Conservation (phyloP, 495 filamentous ascomycete genomes). For the Daldinia bambusicola region DNA sequence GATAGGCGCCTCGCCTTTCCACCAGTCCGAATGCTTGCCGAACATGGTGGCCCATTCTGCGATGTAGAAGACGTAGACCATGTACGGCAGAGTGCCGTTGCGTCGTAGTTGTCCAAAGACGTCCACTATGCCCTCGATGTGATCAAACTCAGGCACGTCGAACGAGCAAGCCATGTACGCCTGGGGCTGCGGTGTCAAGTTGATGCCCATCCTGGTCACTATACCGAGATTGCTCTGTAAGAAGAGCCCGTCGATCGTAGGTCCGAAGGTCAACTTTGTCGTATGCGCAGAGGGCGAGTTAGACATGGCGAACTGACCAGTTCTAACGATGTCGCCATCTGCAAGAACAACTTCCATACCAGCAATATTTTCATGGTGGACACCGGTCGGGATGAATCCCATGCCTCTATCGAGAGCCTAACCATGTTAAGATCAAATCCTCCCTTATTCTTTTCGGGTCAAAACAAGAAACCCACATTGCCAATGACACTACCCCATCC, state of each 20-base stretch:
- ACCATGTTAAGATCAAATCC: background rate
- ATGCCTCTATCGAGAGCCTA: conserved; percentile 56
- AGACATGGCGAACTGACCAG: conserved; percentile 61
- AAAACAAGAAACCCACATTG: conserved; percentile 53
- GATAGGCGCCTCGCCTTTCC: conserved; percentile 57
- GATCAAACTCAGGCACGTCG: conserved; percentile 58
- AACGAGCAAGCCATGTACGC: conserved; percentile 62
- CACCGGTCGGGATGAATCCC: conserved; percentile 59
- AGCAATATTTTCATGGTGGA: conserved; percentile 60
- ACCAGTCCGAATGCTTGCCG: conserved; percentile 58
- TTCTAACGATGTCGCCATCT: conserved; percentile 58
- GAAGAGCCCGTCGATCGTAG: conserved; percentile 61
- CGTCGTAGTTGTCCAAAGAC: conserved; percentile 53
- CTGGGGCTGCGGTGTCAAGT: conserved; percentile 59
- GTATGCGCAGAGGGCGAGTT: conserved; percentile 55
- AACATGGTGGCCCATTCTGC: conserved; percentile 61
- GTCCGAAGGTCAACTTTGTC: conserved; percentile 61
- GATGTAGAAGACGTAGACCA: conserved; percentile 59
- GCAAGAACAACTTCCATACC: conserved; percentile 64
- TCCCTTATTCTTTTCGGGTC: background rate
- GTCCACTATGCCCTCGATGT: conserved; percentile 57
- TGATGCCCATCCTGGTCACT: conserved; percentile 61
- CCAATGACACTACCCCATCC: conserved; percentile 68
- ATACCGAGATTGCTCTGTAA: conserved; percentile 61
- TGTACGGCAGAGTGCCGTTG: conserved; percentile 50